phyloP scores from a whole-genome alignment of 2,329 filamentous ascomycete genomes.

The Didymella glomerata region DNA sequence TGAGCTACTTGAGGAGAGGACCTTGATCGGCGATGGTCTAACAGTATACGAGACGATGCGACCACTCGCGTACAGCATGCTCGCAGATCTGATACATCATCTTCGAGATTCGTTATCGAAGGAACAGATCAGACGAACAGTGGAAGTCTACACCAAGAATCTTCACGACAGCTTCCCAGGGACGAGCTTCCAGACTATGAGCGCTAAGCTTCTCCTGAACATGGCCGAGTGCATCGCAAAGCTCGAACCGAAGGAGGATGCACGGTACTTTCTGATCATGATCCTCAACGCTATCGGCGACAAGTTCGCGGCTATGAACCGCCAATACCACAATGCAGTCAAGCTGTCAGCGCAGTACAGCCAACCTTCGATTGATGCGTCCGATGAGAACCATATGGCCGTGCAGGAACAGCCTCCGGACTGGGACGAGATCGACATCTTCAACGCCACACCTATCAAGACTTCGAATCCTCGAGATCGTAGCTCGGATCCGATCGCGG shows the following conservation, averaged over 20 bases:
- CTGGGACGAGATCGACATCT: constrained; percentile 99
- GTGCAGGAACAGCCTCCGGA: constrained; percentile 83
- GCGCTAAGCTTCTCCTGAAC: constrained; percentile 93
- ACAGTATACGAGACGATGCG: constrained; percentile 97
- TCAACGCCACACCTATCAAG: constrained; percentile 94
- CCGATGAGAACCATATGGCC: constrained; percentile 81
- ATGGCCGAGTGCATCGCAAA: constrained; percentile 99
- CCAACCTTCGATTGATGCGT: constrained; percentile 69
- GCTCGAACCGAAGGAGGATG: constrained; percentile 90
- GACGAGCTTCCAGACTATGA: constrained; percentile 99
- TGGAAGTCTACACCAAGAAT: constrained; percentile 97
- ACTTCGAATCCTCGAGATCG: constrained; percentile 90
- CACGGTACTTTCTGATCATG: constrained; percentile 94
- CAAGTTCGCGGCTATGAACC: constrained; percentile 98
- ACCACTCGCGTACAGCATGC: constrained; percentile 95
- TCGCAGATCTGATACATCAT: constrained; percentile 97
- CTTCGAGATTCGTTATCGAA: constrained; percentile 87
- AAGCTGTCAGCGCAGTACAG: constrained; percentile 84
- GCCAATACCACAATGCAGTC: constrained; percentile 92
- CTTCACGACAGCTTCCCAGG: constrained; percentile 95
- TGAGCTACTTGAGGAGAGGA: constrained; percentile 91
- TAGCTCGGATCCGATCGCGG: constrained; percentile 86
- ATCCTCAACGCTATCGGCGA: constrained; percentile 98
- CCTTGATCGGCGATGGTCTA: constrained; percentile 91
- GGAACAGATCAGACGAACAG: constrained; percentile 92